phyloP scores from a whole-genome alignment of 2,329 filamentous ascomycete species.

The Byssoonygena ceratinophila region DNA sequence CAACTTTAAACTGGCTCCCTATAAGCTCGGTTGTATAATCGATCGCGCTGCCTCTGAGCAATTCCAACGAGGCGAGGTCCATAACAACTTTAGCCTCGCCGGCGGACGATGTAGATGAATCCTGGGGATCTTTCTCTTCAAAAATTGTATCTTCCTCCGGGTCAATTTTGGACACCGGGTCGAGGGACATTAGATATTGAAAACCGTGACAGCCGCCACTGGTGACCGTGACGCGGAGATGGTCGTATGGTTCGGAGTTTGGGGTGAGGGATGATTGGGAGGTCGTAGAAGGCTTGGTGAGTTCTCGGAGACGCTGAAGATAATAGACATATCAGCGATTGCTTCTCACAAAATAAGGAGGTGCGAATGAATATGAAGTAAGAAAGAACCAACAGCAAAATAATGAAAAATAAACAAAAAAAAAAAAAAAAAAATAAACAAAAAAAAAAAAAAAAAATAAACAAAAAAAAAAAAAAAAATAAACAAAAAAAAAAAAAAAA shows the following conservation, averaged over 20 bases:
- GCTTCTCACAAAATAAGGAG: too few species aligned
- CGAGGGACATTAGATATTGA: constrained; percentile 88
- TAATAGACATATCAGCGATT: too few species aligned
- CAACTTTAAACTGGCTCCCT: constrained; percentile 88
- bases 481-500: too few species aligned
- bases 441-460: too few species aligned
- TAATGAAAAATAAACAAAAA: too few species aligned
- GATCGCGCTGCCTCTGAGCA: constrained; percentile 86
- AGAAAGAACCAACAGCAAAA: too few species aligned
- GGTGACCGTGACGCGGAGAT: constrained; percentile 84
- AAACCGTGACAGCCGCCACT: constrained; percentile 95
- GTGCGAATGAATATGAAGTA: too few species aligned
- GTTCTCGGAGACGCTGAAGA: constrained; percentile 63
- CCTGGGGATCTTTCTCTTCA: constrained; percentile 48
- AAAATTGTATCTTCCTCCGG: constrained; percentile 82
- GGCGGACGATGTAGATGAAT: too few species aligned
- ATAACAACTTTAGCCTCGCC: constrained; percentile 67
- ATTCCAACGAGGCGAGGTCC: constrained; percentile 73
- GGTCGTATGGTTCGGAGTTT: constrained; percentile 60
- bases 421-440: too few species aligned
- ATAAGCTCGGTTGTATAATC: constrained; percentile 97
- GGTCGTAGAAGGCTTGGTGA: constrained; percentile 48
- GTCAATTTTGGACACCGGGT: constrained; percentile 46
- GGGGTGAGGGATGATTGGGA: constrained; percentile 28
- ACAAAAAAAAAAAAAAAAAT: too few species aligned